phyloP scores from a whole-genome alignment of 371 early-diverging fungal genomes.

The Actinomortierella wolfii region DNA sequence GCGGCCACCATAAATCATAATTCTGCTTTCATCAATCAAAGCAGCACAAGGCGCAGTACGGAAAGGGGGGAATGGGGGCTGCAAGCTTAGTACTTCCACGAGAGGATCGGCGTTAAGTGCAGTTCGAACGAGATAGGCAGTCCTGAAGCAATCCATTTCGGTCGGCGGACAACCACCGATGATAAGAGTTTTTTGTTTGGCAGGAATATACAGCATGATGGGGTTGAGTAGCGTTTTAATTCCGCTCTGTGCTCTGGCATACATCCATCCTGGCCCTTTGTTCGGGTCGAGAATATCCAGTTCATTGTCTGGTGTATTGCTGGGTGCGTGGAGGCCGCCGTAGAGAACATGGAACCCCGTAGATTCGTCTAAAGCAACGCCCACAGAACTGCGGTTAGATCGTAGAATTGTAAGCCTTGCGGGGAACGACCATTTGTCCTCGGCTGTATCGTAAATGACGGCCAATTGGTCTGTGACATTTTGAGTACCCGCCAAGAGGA shows the following conservation, averaged over 20 bases:
- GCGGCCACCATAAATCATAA: no score
- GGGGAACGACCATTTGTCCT: background rate
- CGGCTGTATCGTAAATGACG: slow-evolving; percentile 12
- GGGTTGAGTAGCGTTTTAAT: slow-evolving; percentile 9
- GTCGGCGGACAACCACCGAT: slow-evolving; percentile 19
- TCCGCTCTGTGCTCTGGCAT: background rate
- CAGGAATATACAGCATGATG: slow-evolving; percentile 21
- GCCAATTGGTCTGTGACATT: slow-evolving; percentile 11
- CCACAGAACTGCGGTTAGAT: slow-evolving; percentile 10
- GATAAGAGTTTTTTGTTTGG: slow-evolving; percentile 6
- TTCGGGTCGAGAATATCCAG: slow-evolving; percentile 2
- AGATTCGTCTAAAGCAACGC: slow-evolving; percentile 7
- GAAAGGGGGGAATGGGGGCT: no score
- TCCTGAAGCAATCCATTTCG: no score
- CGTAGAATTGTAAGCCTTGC: background rate
- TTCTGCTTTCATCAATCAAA: no score
- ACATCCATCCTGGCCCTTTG: slow-evolving; percentile 22
- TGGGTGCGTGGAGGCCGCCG: slow-evolving; percentile 9
- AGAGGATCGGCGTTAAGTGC: no score
- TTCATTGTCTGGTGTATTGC: background rate
- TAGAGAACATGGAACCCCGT: slow-evolving; percentile 11
- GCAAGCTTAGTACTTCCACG: no score
- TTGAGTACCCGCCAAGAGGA: background rate
- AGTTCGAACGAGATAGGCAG: no score
- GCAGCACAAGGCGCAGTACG: no score